Conservation (phyloP, 1,284 basidiomycete species). For the Mycena sp. region DNA sequence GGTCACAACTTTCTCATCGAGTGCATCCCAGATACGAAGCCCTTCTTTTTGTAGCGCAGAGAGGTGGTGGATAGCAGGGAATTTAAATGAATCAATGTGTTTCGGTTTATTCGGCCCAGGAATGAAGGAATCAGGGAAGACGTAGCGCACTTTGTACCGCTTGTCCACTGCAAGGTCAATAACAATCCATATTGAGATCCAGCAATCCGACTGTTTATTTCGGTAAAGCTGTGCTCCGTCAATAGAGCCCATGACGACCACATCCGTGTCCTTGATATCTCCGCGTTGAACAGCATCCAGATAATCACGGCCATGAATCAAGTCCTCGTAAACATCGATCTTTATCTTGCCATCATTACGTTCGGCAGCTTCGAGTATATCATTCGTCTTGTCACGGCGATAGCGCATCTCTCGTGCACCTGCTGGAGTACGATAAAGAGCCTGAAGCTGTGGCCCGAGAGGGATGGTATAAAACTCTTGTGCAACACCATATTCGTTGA, state of each 20-base stretch:
- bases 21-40: slow-evolving; percentile 40
- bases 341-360: neutral
- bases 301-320: slow-evolving; percentile 4
- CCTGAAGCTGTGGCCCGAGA: slow-evolving; percentile 35
- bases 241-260: slow-evolving; percentile 26
- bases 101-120: neutral
- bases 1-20: slow-evolving; percentile 1
- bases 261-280: slow-evolving; percentile 23
- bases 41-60: neutral
- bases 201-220: slow-evolving; percentile 21
- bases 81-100: slow-evolving; percentile 9
- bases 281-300: slow-evolving; percentile 24
- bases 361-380: slow-evolving; percentile 11
- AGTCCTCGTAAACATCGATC: neutral
- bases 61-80: slow-evolving; percentile 5
- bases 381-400: neutral
- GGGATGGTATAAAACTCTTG: slow-evolving; percentile 32
- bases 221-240: slow-evolving; percentile 25
- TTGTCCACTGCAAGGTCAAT: neutral
- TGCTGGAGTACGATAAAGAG: slow-evolving; percentile 25
- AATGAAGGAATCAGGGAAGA: slow-evolving; percentile 24
- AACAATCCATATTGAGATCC: slow-evolving; percentile 19
- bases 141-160: slow-evolving; percentile 34
- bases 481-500: neutral
- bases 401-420: slow-evolving; percentile 33